Base-by-base conservation (phyloP, 2,329 filamentous ascomycete genomes). In the Mycosphaerella sp. region DNA sequence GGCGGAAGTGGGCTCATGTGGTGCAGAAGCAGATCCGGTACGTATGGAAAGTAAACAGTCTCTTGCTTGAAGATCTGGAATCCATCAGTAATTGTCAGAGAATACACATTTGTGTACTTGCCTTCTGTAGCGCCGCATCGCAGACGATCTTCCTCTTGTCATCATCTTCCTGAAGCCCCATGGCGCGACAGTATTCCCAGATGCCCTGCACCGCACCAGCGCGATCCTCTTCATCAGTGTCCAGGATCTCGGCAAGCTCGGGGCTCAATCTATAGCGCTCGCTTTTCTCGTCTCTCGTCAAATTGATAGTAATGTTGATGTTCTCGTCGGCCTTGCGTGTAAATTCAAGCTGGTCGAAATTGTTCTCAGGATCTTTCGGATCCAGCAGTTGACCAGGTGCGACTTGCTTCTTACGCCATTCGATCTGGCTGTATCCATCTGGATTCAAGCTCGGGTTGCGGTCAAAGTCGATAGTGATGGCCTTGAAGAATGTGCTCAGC, bases 61-160 rank as follows among this genome's bases (percentile, higher is more conserved):
- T 95, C 86, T 65, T 81, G 76, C 50, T 60, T 58, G 67, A 94
- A 82, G 64, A 94, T 75, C 85, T 90, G 68, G 47, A 42, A 14
- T n/a, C 37, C 36, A 17, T 41, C 53, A 41, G 40, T 14, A 46
- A 28, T 34, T 27, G 42, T 36, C 28, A 37, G 14, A 40, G 51
- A 35, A 43, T 49, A 27, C 12, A 21, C n/a, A 6, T 25, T 39
- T 16, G 36, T 34, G 30, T 32, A 68, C 80, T 65, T 72, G 95
- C 89, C 70, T 81, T 81, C 71, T 80, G 85, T 46, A 98, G 70
- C 41, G 84, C 78, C 39, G 90, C 85, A 65, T 98, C 91, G 65
- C 93, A 97, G 35, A 87, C 85, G 62, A 98, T 91, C 54, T 87
- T 86, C 55, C 93, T 81, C 74, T 93, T 93, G 67, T 98, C 93